Percentiles rank a stretch among this genome's conserved stretches.
Conservation (phyloP, 306 rosid genomes). For the Glycyrrhiza uralensis region DNA sequence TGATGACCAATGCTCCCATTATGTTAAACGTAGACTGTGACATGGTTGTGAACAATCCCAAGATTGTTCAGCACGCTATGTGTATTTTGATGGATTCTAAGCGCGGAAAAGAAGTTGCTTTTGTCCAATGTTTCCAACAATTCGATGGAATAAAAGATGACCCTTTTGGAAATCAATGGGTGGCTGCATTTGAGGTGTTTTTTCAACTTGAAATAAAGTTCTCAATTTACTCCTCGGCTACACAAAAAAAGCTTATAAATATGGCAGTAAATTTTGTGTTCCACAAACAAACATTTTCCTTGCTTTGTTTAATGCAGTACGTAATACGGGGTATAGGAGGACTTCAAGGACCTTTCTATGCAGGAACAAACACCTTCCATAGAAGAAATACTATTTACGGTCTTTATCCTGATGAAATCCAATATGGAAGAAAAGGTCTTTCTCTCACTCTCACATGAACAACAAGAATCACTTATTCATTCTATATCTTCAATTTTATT, state of each 20-base stretch:
- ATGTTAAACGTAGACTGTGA: constrained; percentile 69
- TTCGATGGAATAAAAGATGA: constrained; percentile 61
- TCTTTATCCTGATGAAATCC: constrained; percentile 27
- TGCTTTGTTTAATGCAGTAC: constrained; percentile 27
- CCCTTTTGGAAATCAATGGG: constrained; percentile 57
- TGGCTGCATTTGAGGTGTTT: constrained; percentile 28
- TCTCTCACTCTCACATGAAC: too few relatives aligned
- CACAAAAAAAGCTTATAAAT: neutral
- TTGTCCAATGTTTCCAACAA: constrained; percentile 56
- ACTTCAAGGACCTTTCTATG: constrained; percentile 51
- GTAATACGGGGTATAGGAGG: constrained; percentile 43
- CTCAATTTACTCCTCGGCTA: neutral
- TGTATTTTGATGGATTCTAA: constrained; percentile 47
- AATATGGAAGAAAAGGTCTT: constrained; percentile 26
- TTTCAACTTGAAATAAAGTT: neutral
- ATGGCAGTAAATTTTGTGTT: neutral
- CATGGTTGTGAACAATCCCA: constrained; percentile 61
- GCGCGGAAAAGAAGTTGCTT: constrained; percentile 47
- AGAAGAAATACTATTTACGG: constrained; percentile 68
- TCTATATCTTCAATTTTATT: neutral
- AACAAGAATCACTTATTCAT: neutral
- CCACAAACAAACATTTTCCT: neutral
- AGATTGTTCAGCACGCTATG: constrained; percentile 46
- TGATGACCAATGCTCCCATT: constrained; percentile 74
- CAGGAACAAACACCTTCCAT: constrained; percentile 61